phyloP scores from a whole-genome alignment of 2,329 filamentous ascomycete species.

The Westerdykella sp. region DNA sequence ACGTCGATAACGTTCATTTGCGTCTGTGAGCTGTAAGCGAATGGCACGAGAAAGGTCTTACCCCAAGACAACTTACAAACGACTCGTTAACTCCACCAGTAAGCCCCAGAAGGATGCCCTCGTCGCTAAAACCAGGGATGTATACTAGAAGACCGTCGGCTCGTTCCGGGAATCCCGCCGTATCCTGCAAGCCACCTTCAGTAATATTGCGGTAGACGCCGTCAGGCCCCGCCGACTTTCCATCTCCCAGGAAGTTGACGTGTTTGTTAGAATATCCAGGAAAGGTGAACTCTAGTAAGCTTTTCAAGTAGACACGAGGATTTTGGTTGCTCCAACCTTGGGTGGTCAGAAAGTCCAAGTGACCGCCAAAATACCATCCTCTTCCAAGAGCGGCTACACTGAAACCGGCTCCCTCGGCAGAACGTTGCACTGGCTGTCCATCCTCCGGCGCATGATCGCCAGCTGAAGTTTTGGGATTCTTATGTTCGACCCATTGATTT shows the following conservation, averaged over 20 bases:
- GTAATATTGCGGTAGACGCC: slow-evolving; percentile 71
- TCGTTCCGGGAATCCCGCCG: slow-evolving; percentile 62
- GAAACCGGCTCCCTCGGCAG: slow-evolving; percentile 67
- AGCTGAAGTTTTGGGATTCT: slow-evolving; percentile 54
- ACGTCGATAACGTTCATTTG: slow-evolving; percentile 70
- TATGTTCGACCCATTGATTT: slow-evolving; percentile 57
- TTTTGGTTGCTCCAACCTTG: slow-evolving; percentile 62
- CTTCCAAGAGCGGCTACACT: slow-evolving; percentile 63
- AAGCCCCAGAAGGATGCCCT: slow-evolving; percentile 71
- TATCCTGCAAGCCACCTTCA: slow-evolving; percentile 60
- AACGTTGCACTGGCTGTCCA: slow-evolving; percentile 55
- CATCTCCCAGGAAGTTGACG: slow-evolving; percentile 50
- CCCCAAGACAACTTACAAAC: slow-evolving; percentile 47
- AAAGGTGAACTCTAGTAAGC: slow-evolving; percentile 68
- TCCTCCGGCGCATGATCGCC: slow-evolving; percentile 57
- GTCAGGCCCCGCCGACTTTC: slow-evolving; percentile 52
- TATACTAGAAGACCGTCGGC: slow-evolving; percentile 69
- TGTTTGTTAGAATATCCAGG: slow-evolving; percentile 61
- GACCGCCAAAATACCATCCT: slow-evolving; percentile 75
- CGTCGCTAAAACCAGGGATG: slow-evolving; percentile 67
- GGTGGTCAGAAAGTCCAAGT: slow-evolving; percentile 60
- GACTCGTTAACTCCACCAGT: slow-evolving; percentile 65
- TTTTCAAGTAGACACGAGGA: slow-evolving; percentile 63
- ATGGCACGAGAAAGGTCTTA: background rate
- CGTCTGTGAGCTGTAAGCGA: slow-evolving; percentile 35